Evolutionary conservation across 2,329 filamentous ascomycete genomes (phyloP), one percentile per base, ranked within the genome.

Genomic region (Diaporthe vaccinii): DNA sequence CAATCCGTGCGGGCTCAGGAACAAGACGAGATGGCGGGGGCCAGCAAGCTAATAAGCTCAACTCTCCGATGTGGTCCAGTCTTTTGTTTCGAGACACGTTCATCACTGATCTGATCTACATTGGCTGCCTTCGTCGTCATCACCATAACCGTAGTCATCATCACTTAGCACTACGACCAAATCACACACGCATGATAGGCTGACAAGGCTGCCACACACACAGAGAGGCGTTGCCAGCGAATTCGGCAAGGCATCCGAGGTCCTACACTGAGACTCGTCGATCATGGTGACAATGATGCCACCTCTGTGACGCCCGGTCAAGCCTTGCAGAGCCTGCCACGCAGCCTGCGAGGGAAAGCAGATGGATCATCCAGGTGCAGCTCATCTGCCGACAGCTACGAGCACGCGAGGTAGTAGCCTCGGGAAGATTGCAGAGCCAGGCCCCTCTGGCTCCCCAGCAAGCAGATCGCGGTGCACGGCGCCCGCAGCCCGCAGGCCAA

Each of bases 221-320:
- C 3, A n/a, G n/a, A n/a, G 44, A 34, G 44, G 14, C 28, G 44
- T 5, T 51, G 46, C 31, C 31, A 53, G 31, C 65, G 65, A 39
- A 68, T 68, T 68, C 65, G 65, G 51, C 41, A 57, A 46, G 51
- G 51, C 68, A 57, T 71, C 55, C 68, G 68, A 71, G 53, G 36
- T 58, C 55, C 51, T 59, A 36, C 55, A 36, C 55, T 58, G 46
- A 34, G 41, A 49, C 68, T 71, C 28, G 68, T 71, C 68, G 53
- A 71, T 71, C 68, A 58, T 15, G 31, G 68, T 68, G 65, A 68
- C 51, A 14, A 39, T 68, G 65, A 68, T 68, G 46, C 46, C 46
- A 68, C 65, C 46, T 41, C 44, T 51, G 44, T 68, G 44, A 51
- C 44, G 8, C n/a, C 10, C 25, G 22, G 59, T 44, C 59, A 25